These are phyloP conservation scores for Ophiocytium majus DNA, from an alignment of 352 stramenopile genomes.

Conservation along the genomic window DNA sequence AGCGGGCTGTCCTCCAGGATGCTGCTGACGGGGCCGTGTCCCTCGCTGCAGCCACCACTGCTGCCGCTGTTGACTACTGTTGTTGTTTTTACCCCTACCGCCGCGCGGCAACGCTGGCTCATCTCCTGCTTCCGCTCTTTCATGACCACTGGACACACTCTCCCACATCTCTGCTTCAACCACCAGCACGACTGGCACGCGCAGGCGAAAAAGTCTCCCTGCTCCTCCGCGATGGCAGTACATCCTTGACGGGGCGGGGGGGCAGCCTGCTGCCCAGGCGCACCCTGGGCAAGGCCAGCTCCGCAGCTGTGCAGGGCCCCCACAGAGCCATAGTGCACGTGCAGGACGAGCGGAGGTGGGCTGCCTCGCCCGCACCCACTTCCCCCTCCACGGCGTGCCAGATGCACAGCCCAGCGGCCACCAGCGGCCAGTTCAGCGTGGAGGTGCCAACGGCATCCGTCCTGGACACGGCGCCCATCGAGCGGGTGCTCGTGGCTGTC, in stretches of 20 bases:
- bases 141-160: background rate
- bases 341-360: constrained; percentile 2
- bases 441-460: constrained; percentile 11
- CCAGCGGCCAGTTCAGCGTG: constrained; percentile 13
- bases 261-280: background rate
- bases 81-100: background rate
- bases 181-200: background rate
- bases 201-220: constrained; percentile 8
- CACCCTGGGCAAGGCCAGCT: background rate
- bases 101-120: background rate
- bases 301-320: background rate
- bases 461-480: background rate
- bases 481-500: constrained; percentile 12
- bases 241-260: background rate
- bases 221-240: background rate
- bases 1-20: background rate
- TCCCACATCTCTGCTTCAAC: background rate
- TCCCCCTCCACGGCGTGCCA: background rate
- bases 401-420: constrained; percentile 1
- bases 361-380: background rate
- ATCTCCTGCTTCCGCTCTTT: background rate
- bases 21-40: background rate
- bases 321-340: background rate
- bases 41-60: background rate
- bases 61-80: background rate